Conservation (phyloP, 140 eudicot species). For the Oenanthe javanica region DNA sequence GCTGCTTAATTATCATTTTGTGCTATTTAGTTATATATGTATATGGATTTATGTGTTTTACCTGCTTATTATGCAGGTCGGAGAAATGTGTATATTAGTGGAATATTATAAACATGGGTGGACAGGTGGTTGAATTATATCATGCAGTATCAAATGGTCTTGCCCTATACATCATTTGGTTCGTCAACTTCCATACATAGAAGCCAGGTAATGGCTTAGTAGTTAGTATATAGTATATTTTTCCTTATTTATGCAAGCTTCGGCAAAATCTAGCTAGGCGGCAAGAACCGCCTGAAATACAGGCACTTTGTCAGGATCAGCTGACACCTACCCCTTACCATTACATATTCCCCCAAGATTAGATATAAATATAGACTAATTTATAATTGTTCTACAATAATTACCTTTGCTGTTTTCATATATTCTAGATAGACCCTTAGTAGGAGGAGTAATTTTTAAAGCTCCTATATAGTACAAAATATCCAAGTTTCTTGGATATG, state of each 20-base stretch:
- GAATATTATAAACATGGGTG: background rate
- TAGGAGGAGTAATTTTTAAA: background rate
- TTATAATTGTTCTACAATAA: background rate
- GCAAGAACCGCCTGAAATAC: background rate
- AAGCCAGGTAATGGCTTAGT: background rate
- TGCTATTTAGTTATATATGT: background rate
- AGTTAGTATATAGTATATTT: background rate
- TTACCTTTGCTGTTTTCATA: background rate
- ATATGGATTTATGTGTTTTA: background rate
- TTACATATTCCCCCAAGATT: background rate
- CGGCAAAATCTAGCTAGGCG: background rate
- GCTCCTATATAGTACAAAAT: background rate
- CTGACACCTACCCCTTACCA: background rate
- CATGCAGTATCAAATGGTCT: background rate
- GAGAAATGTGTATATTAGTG: background rate
- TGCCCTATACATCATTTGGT: background rate
- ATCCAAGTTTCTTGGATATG: background rate
- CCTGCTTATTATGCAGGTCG: background rate
- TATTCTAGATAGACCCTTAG: background rate
- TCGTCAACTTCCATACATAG: constrained; percentile 5
- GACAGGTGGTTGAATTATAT: background rate
- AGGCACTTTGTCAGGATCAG: constrained; percentile 5
- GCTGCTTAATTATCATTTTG: background rate
- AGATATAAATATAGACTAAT: background rate
- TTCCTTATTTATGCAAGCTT: background rate